Evolutionary conservation across 768 basidiomycete genomes (phyloP), one percentile per base, ranked within the genome.

Genomic region (Tylopilus felleus): DNA sequence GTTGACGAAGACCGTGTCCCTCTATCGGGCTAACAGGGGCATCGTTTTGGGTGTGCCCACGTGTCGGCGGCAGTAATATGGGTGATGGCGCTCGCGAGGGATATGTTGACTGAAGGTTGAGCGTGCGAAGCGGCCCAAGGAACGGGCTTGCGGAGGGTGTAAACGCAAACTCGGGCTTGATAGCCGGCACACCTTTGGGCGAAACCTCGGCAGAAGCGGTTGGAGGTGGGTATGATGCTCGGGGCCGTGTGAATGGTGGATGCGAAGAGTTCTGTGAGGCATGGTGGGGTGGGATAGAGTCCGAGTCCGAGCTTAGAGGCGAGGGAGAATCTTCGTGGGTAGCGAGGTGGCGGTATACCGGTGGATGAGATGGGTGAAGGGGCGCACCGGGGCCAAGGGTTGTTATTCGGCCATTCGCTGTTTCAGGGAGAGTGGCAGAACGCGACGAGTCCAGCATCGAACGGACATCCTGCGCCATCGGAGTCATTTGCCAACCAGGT

Each of bases 131-230:
- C 2, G 88, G 87, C 0, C 85, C 89, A 21, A 92, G 80, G 77
- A 92, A 90, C 1, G 89, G 89, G 55, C 85, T 88, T 2, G 88
- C 85, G 19, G 84, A 85, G 1, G 89, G 89, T 1, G 89, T 90
- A 61, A 79, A 75, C 5, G 69, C 55, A 62, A 75, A 70, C 46
- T 75, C 76, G 22, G 71, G 59, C 40, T 67, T 71, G 51, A 61
- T 49, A 38, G 47, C 55, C 48, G 71, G 47, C 14, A 45, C 27
- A 7, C 58, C 64, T 49, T 57, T 68, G 13, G 62, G 67, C 25
- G 68, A 69, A 33, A 63, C 54, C 14, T 69, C 75, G 62, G 63
- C 73, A 58, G 60, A 70, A 33, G 53, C 4, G 23, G 48, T 63
- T 4, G 50, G 22, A 33, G 56, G 27, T 41, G 64, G 59, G 45